These are phyloP conservation scores for Eucalyptus regnans DNA, from an alignment of 345 rosid genomes.

Conservation along the genomic window DNA sequence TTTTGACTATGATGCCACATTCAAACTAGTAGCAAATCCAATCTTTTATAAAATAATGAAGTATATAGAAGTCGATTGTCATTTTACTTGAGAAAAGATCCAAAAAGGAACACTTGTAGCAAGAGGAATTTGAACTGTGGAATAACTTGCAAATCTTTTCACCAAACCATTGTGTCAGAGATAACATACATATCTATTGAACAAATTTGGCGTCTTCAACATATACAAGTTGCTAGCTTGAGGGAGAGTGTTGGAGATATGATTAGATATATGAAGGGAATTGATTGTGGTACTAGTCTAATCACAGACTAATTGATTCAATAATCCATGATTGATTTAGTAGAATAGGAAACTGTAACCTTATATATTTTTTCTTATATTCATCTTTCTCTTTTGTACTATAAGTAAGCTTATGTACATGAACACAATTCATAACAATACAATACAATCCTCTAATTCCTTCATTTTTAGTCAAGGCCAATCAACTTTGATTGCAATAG, in stretches of 20 bases:
- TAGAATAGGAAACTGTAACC: neutral
- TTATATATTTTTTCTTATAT: neutral
- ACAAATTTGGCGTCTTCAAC: neutral
- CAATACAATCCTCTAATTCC: too few relatives aligned
- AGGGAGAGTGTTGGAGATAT: neutral
- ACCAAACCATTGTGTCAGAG: neutral
- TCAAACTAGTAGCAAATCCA: neutral
- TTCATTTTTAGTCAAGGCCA: neutral
- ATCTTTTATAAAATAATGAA: too few relatives aligned
- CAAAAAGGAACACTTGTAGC: too few relatives aligned
- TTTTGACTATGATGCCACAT: neutral
- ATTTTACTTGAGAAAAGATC: too few relatives aligned
- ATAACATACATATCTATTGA: neutral
- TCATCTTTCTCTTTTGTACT: too few relatives aligned
- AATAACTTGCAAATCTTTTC: neutral
- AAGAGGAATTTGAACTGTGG: neutral
- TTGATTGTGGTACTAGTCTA: neutral
- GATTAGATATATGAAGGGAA: too few relatives aligned
- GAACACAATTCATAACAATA: too few relatives aligned
- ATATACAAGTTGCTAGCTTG: neutral
- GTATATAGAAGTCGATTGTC: neutral
- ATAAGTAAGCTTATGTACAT: neutral
- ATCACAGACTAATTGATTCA: neutral
- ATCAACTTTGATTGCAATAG: neutral
- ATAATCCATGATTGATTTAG: neutral